A percentile compares a stretch with the other conserved stretches of the same genome.
phyloP scores from a whole-genome alignment of 345 rosid genomes.

The Balakata baccata region DNA sequence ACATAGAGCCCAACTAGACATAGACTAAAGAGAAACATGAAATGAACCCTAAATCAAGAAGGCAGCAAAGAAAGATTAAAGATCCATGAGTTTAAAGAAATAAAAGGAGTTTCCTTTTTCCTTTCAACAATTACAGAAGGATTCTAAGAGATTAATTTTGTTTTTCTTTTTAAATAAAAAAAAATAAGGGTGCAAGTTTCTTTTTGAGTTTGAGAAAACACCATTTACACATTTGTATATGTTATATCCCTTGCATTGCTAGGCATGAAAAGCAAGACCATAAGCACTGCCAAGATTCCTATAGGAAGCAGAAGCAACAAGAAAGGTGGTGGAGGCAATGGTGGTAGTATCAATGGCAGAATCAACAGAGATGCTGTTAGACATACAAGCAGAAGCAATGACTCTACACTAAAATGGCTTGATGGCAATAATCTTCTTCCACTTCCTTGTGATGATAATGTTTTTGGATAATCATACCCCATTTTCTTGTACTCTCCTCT shows the following conservation, averaged over 20 bases:
- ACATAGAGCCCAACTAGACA: too few relatives aligned
- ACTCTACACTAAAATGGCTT: conserved; percentile 59
- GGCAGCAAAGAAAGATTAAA: background rate
- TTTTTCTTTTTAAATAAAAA: too few relatives aligned
- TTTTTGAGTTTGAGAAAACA: too few relatives aligned
- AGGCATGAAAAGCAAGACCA: conserved; percentile 74
- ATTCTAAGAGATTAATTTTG: too few relatives aligned
- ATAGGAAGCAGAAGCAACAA: conserved; percentile 72
- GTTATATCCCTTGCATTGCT: conserved; percentile 48
- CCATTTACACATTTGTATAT: conserved; percentile 36
- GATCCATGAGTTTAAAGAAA: background rate
- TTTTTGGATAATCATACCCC: too few relatives aligned
- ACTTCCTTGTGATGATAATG: conserved; percentile 29
- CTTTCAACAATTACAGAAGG: too few relatives aligned
- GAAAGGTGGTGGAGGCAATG: conserved; percentile 83
- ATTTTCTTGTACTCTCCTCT: too few relatives aligned
- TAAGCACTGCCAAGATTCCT: conserved; percentile 58
- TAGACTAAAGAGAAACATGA: too few relatives aligned
- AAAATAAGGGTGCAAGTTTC: too few relatives aligned
- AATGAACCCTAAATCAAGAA: too few relatives aligned
- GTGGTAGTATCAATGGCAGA: conserved; percentile 77
- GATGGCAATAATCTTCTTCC: conserved; percentile 36
- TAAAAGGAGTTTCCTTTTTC: background rate
- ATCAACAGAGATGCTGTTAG: conserved; percentile 66
- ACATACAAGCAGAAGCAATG: conserved; percentile 51